A percentile compares a stretch with the other conserved stretches of the same genome.
Conservation (phyloP, 2,329 filamentous ascomycete genomes). For the Cercospora sesami region DNA sequence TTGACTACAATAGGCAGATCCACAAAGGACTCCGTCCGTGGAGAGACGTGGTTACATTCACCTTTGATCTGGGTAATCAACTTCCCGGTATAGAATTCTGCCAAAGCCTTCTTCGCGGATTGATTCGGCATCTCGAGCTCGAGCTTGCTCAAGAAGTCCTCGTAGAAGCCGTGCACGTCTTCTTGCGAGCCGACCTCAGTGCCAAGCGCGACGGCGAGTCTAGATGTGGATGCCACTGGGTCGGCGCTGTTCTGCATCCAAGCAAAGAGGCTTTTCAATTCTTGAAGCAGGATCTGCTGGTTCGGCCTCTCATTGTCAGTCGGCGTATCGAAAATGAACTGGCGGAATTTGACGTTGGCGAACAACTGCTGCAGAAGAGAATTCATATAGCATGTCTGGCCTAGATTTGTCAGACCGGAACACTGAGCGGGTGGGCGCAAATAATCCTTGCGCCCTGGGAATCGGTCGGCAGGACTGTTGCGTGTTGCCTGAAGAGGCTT, state of each 20-base stretch:
- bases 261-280: conserved; percentile 80
- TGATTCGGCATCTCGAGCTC: conserved; percentile 73
- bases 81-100: conserved; percentile 85
- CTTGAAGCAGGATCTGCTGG: conserved; percentile 66
- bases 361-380: conserved; percentile 92
- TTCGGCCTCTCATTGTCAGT: conserved; percentile 53
- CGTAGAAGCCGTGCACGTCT: conserved; percentile 98
- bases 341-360: conserved; percentile 87
- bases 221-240: conserved; percentile 70
- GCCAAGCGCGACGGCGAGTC: conserved; percentile 71
- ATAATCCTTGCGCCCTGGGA: conserved; percentile 47
- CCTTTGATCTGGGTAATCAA: conserved; percentile 93
- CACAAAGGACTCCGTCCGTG: conserved; percentile 84
- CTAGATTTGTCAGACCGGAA: conserved; percentile 77
- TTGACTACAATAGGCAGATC: conserved; percentile 97
- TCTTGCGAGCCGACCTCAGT: conserved; percentile 92
- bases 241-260: conserved; percentile 80
- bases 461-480: conserved; percentile 17
- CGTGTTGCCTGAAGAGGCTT: conserved; percentile 15
- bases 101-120: conserved; percentile 70
- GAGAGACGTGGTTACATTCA: conserved; percentile 90
- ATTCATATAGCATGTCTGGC: conserved; percentile 96
- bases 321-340: conserved; percentile 67
- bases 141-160: conserved; percentile 86
- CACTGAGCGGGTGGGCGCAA: conserved; percentile 27